Evolutionary conservation across 768 basidiomycete genomes (phyloP).

Genomic region (Rhizopogon rudus): DNA sequence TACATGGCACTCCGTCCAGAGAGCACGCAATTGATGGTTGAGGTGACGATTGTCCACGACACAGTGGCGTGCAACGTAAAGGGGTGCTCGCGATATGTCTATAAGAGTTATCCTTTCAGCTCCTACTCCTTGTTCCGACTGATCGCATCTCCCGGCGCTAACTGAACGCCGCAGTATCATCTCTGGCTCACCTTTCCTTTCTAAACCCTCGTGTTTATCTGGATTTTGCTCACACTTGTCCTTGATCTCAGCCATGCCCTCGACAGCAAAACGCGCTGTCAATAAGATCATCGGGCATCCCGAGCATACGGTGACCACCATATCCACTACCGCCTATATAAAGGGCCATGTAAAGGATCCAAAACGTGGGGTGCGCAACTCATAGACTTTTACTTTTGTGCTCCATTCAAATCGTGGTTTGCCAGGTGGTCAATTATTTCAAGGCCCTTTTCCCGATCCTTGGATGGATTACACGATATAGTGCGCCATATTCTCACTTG

Average conservation of each 20-base stretch:
- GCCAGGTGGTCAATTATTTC: conserved; percentile 60
- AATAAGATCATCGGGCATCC: conserved; percentile 60
- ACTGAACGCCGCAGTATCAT: neutral
- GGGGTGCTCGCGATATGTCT: too few species aligned
- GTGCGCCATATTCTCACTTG: conserved; percentile 34
- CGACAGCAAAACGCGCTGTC: conserved; percentile 39
- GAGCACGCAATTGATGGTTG: too few species aligned
- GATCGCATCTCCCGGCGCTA: neutral
- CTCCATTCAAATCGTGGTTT: neutral
- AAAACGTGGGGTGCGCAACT: conserved; percentile 36
- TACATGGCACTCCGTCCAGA: too few species aligned
- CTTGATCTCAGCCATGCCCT: conserved; percentile 27
- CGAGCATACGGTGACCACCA: conserved; percentile 52
- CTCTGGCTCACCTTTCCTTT: neutral
- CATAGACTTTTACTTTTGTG: neutral
- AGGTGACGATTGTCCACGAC: too few species aligned
- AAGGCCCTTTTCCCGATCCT: conserved; percentile 78
- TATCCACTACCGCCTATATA: conserved; percentile 57
- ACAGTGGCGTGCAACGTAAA: too few species aligned
- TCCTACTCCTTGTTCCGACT: too few species aligned
- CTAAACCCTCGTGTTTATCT: neutral
- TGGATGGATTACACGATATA: conserved; percentile 84
- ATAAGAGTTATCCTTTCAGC: too few species aligned
- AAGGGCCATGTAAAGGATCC: conserved; percentile 38
- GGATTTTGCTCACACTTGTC: neutral